Conservation (phyloP, 2,329 filamentous ascomycete species). For the Botrytis cinerea region DNA sequence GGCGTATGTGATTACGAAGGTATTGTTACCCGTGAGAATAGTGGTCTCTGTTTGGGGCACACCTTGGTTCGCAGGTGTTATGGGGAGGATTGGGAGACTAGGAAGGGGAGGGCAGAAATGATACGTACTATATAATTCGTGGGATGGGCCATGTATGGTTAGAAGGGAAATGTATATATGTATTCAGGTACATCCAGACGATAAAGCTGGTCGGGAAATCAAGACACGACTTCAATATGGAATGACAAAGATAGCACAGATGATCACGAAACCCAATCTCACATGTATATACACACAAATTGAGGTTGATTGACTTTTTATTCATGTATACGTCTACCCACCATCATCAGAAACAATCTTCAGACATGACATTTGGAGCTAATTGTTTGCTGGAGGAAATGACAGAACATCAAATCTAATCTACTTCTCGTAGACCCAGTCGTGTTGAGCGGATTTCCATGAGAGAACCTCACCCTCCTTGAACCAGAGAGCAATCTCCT, state of each 20-base stretch:
- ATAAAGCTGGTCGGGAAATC: neutral
- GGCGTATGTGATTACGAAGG: constrained; percentile 89
- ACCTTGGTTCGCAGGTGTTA: constrained; percentile 82
- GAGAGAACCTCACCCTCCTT: constrained; percentile 78
- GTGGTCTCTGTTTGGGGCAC: constrained; percentile 82
- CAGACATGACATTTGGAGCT: neutral
- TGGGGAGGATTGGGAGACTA: constrained; percentile 49
- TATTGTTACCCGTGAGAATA: constrained; percentile 75
- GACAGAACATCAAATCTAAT: constrained; percentile 26
- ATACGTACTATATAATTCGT: neutral
- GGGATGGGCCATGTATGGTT: neutral
- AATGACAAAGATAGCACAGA: neutral
- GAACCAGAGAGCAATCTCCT: constrained; percentile 99
- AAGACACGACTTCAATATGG: neutral
- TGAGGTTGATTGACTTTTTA: constrained; percentile 8
- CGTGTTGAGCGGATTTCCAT: constrained; percentile 82
- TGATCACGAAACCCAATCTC: neutral
- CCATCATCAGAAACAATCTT: neutral
- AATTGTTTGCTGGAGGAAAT: neutral
- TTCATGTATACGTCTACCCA: constrained; percentile 1
- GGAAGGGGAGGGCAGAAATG: constrained; percentile 22
- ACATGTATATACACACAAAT: neutral
- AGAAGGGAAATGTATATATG: neutral
- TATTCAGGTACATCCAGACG: neutral
- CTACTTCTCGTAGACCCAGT: constrained; percentile 97